phyloP scores from a whole-genome alignment of 441 rosid genomes.

The Corymbia calophylla region DNA sequence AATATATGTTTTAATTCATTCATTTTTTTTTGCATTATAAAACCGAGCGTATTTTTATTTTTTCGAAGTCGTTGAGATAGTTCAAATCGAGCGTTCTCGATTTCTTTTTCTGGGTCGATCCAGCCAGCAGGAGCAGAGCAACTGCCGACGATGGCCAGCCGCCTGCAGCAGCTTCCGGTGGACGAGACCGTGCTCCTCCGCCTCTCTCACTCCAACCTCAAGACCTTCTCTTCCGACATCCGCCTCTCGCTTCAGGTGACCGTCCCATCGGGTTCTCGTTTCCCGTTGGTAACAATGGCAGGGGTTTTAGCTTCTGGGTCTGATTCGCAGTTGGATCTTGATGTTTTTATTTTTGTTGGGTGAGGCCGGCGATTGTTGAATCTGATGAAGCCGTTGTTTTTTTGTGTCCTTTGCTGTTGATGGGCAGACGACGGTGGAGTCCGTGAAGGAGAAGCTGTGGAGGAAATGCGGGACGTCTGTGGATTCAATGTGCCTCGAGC shows the following conservation, averaged over 20 bases:
- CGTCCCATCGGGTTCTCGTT: not conserved
- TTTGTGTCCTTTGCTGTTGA: not conserved
- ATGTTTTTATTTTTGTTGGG: not conserved
- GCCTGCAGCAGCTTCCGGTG: conserved; percentile 43
- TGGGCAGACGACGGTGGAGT: conserved; percentile 54
- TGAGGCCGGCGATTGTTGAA: not conserved
- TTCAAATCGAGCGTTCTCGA: not conserved
- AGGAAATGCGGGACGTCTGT: conserved; percentile 84
- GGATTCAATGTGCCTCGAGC: conserved; percentile 64
- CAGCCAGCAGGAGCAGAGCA: not conserved
- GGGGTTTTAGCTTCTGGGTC: not conserved
- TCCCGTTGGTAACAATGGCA: not conserved
- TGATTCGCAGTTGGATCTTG: not conserved
- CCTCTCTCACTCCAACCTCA: conserved; percentile 78
- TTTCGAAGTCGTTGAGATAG: not conserved
- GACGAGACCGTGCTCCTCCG: conserved; percentile 68
- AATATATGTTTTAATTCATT: not conserved
- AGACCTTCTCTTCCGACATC: conserved; percentile 58
- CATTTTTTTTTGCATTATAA: not conserved
- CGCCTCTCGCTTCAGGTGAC: conserved; percentile 78
- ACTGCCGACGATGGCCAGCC: conserved; percentile 35
- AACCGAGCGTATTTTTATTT: not conserved
- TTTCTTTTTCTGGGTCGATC: not conserved
- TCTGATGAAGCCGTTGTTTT: not conserved
- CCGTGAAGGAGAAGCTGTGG: conserved; percentile 93